phyloP scores from a whole-genome alignment of 345 rosid genomes.

The Isatis tinctoria region DNA sequence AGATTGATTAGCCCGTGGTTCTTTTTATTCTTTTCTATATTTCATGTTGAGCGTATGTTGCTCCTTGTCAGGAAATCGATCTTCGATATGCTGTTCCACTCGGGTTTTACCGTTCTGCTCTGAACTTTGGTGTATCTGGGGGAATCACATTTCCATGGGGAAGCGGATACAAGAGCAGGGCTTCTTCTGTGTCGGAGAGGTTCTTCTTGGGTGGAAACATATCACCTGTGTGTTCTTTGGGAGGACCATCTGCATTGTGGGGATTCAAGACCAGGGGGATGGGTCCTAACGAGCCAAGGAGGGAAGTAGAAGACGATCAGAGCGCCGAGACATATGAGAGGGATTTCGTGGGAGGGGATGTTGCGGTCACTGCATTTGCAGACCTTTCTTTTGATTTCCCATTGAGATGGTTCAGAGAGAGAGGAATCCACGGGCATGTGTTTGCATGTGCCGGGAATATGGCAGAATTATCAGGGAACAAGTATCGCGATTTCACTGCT shows the following conservation, averaged over 20 bases:
- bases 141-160: constrained; percentile 87
- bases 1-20: constrained; percentile 9
- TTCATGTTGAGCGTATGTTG: neutral
- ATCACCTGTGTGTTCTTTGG: constrained; percentile 74
- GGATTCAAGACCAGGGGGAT: constrained; percentile 88
- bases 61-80: constrained; percentile 59
- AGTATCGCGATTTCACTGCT: constrained; percentile 51
- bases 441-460: constrained; percentile 90
- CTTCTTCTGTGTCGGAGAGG: constrained; percentile 75
- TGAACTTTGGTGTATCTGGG: constrained; percentile 73
- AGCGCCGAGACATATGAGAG: constrained; percentile 42
- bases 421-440: constrained; percentile 85
- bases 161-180: constrained; percentile 48
- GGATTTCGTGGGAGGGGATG: constrained; percentile 91
- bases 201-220: constrained; percentile 89
- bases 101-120: constrained; percentile 68
- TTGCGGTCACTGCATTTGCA: constrained; percentile 78
- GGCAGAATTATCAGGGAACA: constrained; percentile 68
- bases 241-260: constrained; percentile 85
- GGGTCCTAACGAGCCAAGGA: constrained; percentile 82
- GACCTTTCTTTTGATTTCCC: constrained; percentile 96
- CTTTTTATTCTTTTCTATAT: neutral
- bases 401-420: constrained; percentile 67
- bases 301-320: constrained; percentile 44
- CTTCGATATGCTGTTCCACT: constrained; percentile 83